Base-by-base conservation (phyloP, 2,329 filamentous ascomycete genomes). In the Neofusicoccum parvum region DNA sequence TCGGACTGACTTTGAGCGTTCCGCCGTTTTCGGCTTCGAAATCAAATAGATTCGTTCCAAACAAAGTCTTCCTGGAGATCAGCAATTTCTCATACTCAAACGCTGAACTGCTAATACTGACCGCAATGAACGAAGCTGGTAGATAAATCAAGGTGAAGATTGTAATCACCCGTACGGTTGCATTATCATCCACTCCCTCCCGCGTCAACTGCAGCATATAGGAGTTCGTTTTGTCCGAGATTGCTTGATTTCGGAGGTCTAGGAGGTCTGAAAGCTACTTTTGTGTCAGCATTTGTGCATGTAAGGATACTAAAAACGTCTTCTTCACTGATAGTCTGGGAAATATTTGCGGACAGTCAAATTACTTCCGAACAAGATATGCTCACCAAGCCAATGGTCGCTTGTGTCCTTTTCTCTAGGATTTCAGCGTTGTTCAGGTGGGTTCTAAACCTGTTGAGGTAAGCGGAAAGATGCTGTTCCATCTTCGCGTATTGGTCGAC, bases 91-190 rank as follows among this genome's bases (percentile, higher is more conserved):
- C 4, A 17, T 39, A 15, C 6, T 20, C 27, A 32, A 3, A 11
- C 1, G 11, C 5, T 17, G 45, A 3, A 9, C 1, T 6, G 17
- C 15, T 9, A n/a, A 3, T n/a, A 53, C 64, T 23, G 1, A 66
- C 65, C 1, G 68, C 68, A 43, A 65, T 68, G 60, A 69, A 70
- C 1, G 67, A 68, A 7, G 68, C 64, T 6, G 69, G 69, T 1
- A 70, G 65, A 49, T 70, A 70, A 32, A 70, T 69, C 45, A 70
- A 32, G 7, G 69, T 69, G 46, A 58, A 68, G 12, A 70, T 20
- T 4, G 68, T 70, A 17, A 70, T 69, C 15, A 69, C 54, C 2
- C 62, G 53, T 11, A 69, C 67, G 2, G 68, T 69, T 2, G 67
- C 66, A 39, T 67, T 69, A 32, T 69, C 64, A 53, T 68, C 68